A percentile compares a stretch with the other conserved stretches of the same genome.
Conservation (phyloP, 2,329 filamentous ascomycete species). For the Aspergillus terreus region DNA sequence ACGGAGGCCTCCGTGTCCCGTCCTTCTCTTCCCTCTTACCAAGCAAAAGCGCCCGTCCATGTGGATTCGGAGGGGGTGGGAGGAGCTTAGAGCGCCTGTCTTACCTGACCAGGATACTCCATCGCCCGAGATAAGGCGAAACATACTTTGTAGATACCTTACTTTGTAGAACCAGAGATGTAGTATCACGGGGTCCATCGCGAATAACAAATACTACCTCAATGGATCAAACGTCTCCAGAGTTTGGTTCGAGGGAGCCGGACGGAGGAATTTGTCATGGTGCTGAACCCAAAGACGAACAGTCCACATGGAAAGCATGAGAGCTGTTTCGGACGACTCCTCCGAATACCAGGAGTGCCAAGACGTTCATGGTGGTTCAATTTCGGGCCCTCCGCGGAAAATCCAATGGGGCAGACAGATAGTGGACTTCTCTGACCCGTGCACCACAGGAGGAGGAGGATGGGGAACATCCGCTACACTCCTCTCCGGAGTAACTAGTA, state of each 20-base stretch:
- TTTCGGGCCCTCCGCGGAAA: conserved; percentile 3
- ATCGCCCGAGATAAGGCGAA: background rate
- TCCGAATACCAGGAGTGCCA: background rate
- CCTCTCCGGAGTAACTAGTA: too few relatives aligned
- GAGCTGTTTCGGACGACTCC: background rate
- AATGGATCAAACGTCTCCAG: background rate
- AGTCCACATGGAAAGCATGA: background rate
- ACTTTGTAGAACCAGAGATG: background rate
- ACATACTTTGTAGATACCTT: background rate
- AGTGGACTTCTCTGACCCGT: conserved; percentile 3
- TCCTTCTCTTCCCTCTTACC: conserved; percentile 5
- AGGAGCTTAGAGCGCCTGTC: conserved; percentile 1
- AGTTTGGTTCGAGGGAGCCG: background rate
- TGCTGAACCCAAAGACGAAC: background rate
- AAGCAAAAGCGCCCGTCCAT: background rate
- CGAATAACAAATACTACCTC: background rate
- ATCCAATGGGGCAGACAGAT: conserved; percentile 2
- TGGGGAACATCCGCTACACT: too few relatives aligned
- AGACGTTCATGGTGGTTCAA: background rate
- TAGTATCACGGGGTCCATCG: background rate
- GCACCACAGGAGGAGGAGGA: background rate
- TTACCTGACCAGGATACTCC: conserved; percentile 1
- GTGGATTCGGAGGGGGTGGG: conserved; percentile 1
- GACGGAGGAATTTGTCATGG: background rate
- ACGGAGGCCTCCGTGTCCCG: conserved; percentile 8